Evolutionary conservation across 768 basidiomycete genomes (phyloP).

Genomic region (Trametes gibbosa): DNA sequence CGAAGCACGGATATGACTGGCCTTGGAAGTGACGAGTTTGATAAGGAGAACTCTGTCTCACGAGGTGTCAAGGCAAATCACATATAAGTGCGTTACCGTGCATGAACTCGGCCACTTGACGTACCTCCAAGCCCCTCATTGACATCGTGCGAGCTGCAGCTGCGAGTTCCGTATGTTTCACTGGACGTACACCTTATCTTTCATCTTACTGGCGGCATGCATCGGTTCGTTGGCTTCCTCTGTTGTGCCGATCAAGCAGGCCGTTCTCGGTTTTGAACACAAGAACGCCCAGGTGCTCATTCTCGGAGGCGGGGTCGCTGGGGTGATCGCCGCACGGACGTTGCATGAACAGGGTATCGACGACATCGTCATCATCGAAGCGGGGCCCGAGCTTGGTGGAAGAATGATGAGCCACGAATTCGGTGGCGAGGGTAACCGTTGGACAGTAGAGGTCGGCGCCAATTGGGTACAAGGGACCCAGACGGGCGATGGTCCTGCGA

Average conservation of each 20-base stretch:
- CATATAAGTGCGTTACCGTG: not conserved
- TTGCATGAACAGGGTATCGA: conserved; percentile 51
- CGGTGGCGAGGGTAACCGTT: conserved; percentile 36
- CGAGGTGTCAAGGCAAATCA: not conserved
- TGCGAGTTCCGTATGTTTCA: not conserved
- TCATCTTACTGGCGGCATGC: not conserved
- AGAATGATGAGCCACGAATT: conserved; percentile 51
- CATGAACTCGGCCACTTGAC: not conserved
- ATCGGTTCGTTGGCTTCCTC: not conserved
- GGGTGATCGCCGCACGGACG: conserved; percentile 62
- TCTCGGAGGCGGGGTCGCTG: conserved; percentile 65
- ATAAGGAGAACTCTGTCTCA: not conserved
- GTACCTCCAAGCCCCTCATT: not conserved
- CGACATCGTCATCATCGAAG: conserved; percentile 64
- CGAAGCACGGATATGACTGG: not conserved
- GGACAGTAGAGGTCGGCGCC: conserved; percentile 53
- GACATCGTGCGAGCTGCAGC: not conserved
- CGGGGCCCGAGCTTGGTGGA: conserved; percentile 56
- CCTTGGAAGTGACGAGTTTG: not conserved
- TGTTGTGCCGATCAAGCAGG: not conserved
- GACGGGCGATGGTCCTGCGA: conserved; percentile 45
- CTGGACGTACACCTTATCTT: not conserved
- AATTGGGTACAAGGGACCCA: conserved; percentile 62
- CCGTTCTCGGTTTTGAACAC: not conserved
- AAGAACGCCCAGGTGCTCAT: conserved; percentile 46